Base-by-base conservation (phyloP, 2,329 filamentous ascomycete species). In the Seiridium unicorne region DNA sequence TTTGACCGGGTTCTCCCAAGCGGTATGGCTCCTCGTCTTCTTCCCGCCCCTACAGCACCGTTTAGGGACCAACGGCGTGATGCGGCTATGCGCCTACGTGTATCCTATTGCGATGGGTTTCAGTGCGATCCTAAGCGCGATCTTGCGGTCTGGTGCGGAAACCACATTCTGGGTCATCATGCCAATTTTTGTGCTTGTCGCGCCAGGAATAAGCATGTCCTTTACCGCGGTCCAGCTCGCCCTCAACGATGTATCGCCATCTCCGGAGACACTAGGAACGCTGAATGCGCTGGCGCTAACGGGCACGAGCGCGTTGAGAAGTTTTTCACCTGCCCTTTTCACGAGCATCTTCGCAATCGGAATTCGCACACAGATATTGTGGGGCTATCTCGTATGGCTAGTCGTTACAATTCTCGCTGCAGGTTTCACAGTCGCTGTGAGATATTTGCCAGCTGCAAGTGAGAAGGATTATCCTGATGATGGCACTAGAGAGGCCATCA, bases 211-310 rank as follows among this genome's bases (percentile, higher is more conserved):
- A 0, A 81, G 81, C 54, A 92, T 91, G 89, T 79, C 82, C 2
- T 90, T 89, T 69, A 93, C 89, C 0, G 87, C 81, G 1, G 81
- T 88, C 1, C 90, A 93, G 76, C 84, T 94, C 7, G 86, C 86
- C 0, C 69, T 94, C 38, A 94, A 94, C 72, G 89, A 93, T 60
- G 84, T 90, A 2, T 82, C 87, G 0, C 91, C 91, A 0, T 85
- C 81, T 8, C 81, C 85, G 1, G 77, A 79, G 47, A 83, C 86
- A 0, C 77, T 94, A 8, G 90, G 88, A 0, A 92, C 86, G 0
- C 76, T 95, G 35, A 94, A 94, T 66, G 88, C 88, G 0, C 66
- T 92, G 1, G 83, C 85, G 0, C 76, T 94, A 60, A 89, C 89
- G 0, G 68, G 86, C 0, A 74, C 79, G 0, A 87, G 86, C 63